Evolutionary conservation across 345 rosid species (phyloP), one percentile per base, ranked within the genome.

Genomic region (Brassica juncea): DNA sequence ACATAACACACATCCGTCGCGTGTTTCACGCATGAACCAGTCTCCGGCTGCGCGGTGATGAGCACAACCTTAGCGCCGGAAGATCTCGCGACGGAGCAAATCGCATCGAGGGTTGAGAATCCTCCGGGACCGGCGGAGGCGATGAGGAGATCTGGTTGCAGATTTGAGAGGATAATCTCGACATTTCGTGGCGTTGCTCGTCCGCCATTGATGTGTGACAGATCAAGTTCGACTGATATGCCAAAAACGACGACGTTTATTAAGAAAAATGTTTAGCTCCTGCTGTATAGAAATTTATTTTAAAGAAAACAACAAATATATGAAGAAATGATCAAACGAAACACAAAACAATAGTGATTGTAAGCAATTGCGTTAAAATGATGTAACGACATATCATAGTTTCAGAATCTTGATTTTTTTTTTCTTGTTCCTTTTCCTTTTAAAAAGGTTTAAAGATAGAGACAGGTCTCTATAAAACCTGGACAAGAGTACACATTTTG

Each of bases 71-170:
- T 82, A 15, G 86, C 98, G 6, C 95, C 93, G 9, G 25, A 68
- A 0, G 91, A 87, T 77, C 84, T 68, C 4, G 93, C 97, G 55
- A 89, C 82, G 0, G 85, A 85, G 85, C 96, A 91, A 23, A 94
- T 81, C 14, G 98, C 94, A 32, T 94, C 94, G 3, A 91, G 95
- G 39, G 95, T 92, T 68, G 95, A 87, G 89, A 92, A 90, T 64
- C 94, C 92, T 6, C 92, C 95, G 19, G 95, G 89, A 16, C 93
- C 95, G 10, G 97, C 91, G 9, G 98, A 91, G 30, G 95, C 86
- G 57, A 92, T 77, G 37, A 94, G 86, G 74, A 91, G 75, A 94
- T 83, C 6, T 90, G 86, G 70, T 49, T 30, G 87, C 95, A 89
- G 58, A 91, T 89, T 83, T 82, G 80, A 2, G 92, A 77, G 16